Evolutionary conservation across 208 protist species (phyloP), one percentile per base, ranked within the genome.

Genomic region (Crithidia acanthocephali): DNA sequence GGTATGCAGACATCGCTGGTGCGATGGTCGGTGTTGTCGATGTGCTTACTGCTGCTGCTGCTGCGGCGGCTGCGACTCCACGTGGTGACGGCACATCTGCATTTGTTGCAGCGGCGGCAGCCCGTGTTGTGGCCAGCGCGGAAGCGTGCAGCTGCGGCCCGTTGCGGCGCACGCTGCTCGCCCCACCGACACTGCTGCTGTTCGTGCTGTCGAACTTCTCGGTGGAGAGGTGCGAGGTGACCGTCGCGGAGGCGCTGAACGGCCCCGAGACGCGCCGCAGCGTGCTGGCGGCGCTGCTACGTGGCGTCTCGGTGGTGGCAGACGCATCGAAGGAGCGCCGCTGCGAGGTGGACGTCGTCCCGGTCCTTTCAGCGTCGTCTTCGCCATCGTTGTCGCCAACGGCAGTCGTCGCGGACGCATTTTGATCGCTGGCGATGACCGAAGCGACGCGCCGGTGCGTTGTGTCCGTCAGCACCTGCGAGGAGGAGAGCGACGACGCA

Each of bases 401-500:
- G 11, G 11, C 22, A 11, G 57, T 50, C 22, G n/a, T 16, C 6
- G 55, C 5, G 18, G 55, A 60, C 32, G 33, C 20, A 23, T 33
- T 62, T 11, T 62, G 37, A 28, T 48, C 33, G 20, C 23, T 62
- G 1, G n/a, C 48, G 57, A 48, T 22, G 1, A 11, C 8, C 11
- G 57, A 62, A 2, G 35, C 13, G 2, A 32, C 2, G 20, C 33
- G 23, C 4, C 37, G 22, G 2, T 44, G 33, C 6, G 57, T 45
- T 9, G 37, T 20, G 22, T 48, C 57, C 11, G 35, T 32, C 23
- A 62, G 20, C 33, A 48, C 0, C 37, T 50, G 37, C n/a, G 35
- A 62, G 33, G 57, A 62, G 7, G 57, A 48, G 35, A 62, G 57
- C 10, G 57, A 62, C 13, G 50, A 55, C 37, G 55, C 13, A 18